phyloP scores from a whole-genome alignment of 371 early-diverging fungal species.

The Sporodiniella umbellata region DNA sequence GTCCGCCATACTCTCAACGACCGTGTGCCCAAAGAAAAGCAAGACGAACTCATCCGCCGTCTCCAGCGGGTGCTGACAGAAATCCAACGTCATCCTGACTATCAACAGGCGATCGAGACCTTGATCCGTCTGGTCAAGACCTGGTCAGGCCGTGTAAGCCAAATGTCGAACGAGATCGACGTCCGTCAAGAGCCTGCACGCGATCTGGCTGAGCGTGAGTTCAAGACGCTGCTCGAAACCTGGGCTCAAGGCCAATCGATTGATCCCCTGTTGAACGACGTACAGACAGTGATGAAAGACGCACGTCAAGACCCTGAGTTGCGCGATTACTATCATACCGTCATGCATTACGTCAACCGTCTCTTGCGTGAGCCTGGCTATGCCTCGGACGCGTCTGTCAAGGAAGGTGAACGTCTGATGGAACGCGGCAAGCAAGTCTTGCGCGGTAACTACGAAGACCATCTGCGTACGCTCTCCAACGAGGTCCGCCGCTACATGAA shows the following conservation, averaged over 20 bases:
- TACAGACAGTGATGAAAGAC: slow-evolving; percentile 30
- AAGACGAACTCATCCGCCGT: slow-evolving; percentile 38
- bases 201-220: slow-evolving; percentile 34
- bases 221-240: slow-evolving; percentile 49
- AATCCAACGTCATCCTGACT: slow-evolving; percentile 50
- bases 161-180: slow-evolving; percentile 12
- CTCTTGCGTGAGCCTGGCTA: slow-evolving; percentile 30
- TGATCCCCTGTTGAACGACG: slow-evolving; percentile 35
- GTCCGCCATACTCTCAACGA: slow-evolving; percentile 15
- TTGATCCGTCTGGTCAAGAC: slow-evolving; percentile 32
- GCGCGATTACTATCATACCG: slow-evolving; percentile 28
- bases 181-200: slow-evolving; percentile 8
- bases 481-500: slow-evolving; percentile 15
- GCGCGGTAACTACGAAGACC: slow-evolving; percentile 19
- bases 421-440: slow-evolving; percentile 21
- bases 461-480: slow-evolving; percentile 17
- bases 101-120: slow-evolving; percentile 47
- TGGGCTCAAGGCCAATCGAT: slow-evolving; percentile 53
- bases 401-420: slow-evolving; percentile 28
- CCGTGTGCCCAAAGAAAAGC: slow-evolving; percentile 41
- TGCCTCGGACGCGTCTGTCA: slow-evolving; percentile 20
- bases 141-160: slow-evolving; percentile 35
- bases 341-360: slow-evolving; percentile 20
- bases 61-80: slow-evolving; percentile 41
- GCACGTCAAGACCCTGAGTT: slow-evolving; percentile 31